phyloP scores from a whole-genome alignment of 208 protist genomes.

The Trypanosoma avium region DNA sequence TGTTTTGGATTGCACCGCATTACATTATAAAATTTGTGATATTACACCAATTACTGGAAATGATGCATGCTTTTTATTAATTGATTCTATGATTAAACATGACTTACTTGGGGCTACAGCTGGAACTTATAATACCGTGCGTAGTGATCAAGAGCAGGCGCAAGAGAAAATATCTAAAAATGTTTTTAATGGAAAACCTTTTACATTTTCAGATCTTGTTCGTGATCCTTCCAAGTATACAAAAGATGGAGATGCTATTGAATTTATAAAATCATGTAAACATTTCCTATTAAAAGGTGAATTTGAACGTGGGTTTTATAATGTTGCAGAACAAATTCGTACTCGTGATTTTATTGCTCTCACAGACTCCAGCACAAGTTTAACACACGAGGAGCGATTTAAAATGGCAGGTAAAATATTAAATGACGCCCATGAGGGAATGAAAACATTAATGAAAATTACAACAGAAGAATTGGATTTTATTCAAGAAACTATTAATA shows the following conservation, averaged over 20 bases:
- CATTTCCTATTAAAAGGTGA: conserved; percentile 45
- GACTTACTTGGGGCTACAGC: conserved; percentile 54
- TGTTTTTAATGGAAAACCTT: conserved; percentile 41
- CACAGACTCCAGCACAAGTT: conserved; percentile 28
- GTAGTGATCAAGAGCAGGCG: conserved; percentile 61
- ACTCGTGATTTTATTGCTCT: conserved; percentile 59
- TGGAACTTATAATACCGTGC: conserved; percentile 63
- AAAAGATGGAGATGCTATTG: conserved; percentile 36
- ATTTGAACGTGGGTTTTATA: conserved; percentile 65
- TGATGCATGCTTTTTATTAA: conserved; percentile 63
- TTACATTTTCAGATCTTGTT: conserved; percentile 66
- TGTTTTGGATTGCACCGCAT: conserved; percentile 80
- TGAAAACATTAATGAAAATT: conserved; percentile 75
- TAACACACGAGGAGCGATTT: conserved; percentile 56
- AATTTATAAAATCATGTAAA: conserved; percentile 51
- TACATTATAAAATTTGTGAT: conserved; percentile 46
- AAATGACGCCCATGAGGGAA: conserved; percentile 63
- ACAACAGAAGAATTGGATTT: conserved; percentile 82
- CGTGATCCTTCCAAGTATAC: conserved; percentile 55
- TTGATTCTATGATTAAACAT: conserved; percentile 79
- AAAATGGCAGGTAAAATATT: conserved; percentile 49
- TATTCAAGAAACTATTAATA: conserved; percentile 58
- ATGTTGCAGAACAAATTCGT: conserved; percentile 69
- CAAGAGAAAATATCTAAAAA: conserved; percentile 65
- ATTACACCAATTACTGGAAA: conserved; percentile 51